Percentiles rank a stretch among this genome's conserved stretches.
These are phyloP conservation scores for Viola odorata DNA, from an alignment of 345 rosid species.

Conservation along the genomic window DNA sequence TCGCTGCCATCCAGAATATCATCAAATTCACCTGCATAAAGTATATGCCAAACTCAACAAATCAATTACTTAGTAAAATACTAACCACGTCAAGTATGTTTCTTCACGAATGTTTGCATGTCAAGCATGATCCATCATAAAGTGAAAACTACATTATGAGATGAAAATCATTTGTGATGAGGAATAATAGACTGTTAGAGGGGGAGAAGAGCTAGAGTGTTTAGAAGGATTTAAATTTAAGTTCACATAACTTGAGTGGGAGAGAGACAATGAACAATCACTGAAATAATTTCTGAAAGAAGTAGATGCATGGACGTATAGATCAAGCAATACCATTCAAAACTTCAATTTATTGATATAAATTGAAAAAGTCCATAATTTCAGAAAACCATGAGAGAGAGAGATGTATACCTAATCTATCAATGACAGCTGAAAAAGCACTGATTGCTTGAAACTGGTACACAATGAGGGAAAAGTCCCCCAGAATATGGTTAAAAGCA, in stretches of 20 bases:
- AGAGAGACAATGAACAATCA: too few species aligned
- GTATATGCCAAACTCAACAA: constrained; percentile 15
- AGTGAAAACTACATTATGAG: constrained; percentile 3
- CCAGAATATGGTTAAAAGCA: constrained; percentile 92
- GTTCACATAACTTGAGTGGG: too few species aligned
- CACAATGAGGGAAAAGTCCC: constrained; percentile 88
- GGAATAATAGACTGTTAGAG: not conserved
- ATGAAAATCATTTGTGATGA: not conserved
- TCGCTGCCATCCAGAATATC: constrained; percentile 58
- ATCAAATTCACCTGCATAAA: constrained; percentile 82
- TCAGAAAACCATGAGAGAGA: not conserved
- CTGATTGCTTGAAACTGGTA: constrained; percentile 94
- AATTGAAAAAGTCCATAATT: too few species aligned
- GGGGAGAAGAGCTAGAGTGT: not conserved
- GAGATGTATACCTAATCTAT: constrained; percentile 66
- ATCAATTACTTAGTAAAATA: constrained; percentile 8
- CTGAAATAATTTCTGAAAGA: too few species aligned
- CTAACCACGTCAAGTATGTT: not conserved
- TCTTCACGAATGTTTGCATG: not conserved
- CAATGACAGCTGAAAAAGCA: constrained; percentile 97
- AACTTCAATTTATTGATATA: too few species aligned
- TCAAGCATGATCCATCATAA: constrained; percentile 5
- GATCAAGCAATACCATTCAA: too few species aligned
- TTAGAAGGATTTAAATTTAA: too few species aligned
- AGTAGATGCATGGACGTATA: too few species aligned